These are phyloP conservation scores for Leptographium lundbergii DNA, from an alignment of 2,329 filamentous ascomycete genomes.

Conservation along the genomic window DNA sequence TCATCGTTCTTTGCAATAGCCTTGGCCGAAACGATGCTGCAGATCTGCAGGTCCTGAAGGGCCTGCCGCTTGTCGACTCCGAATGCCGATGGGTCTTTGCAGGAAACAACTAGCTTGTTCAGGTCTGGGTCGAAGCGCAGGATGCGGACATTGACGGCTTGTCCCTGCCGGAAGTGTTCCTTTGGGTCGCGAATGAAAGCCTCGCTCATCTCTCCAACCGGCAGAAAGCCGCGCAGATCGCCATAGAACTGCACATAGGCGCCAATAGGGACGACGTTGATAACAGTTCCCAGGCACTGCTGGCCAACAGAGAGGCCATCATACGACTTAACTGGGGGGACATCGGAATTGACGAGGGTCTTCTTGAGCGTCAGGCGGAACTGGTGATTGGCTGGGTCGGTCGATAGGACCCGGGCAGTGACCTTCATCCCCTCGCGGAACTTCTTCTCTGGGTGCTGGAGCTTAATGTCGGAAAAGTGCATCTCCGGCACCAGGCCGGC, in stretches of 20 bases:
- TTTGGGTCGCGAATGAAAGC: conserved; percentile 82
- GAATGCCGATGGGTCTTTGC: conserved; percentile 75
- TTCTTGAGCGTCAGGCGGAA: conserved; percentile 90
- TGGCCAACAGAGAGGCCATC: conserved; percentile 60
- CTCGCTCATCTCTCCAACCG: conserved; percentile 95
- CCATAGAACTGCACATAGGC: conserved; percentile 92
- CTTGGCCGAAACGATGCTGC: conserved; percentile 62
- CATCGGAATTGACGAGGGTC: conserved; percentile 80
- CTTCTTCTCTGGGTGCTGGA: conserved; percentile 93
- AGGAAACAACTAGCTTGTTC: conserved; percentile 71
- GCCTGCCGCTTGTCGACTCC: conserved; percentile 63
- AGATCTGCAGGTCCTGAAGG: conserved; percentile 60
- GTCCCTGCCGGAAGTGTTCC: conserved; percentile 79
- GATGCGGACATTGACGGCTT: conserved; percentile 86
- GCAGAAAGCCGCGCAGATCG: conserved; percentile 70
- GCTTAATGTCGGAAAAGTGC: conserved; percentile 75
- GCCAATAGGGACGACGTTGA: conserved; percentile 65
- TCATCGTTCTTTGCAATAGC: conserved; percentile 73
- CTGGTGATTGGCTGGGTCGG: conserved; percentile 60
- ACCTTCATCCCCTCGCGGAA: conserved; percentile 79
- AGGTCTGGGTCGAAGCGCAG: conserved; percentile 62
- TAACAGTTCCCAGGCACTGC: conserved; percentile 74
- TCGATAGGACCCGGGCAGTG: conserved; percentile 74
- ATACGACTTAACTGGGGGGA: conserved; percentile 65
- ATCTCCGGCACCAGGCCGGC: conserved; percentile 77